Percentiles rank a stretch among this genome's conserved stretches.
These are phyloP conservation scores for Dioszegia hungarica DNA, from an alignment of 768 basidiomycete genomes.

Conservation along the genomic window DNA sequence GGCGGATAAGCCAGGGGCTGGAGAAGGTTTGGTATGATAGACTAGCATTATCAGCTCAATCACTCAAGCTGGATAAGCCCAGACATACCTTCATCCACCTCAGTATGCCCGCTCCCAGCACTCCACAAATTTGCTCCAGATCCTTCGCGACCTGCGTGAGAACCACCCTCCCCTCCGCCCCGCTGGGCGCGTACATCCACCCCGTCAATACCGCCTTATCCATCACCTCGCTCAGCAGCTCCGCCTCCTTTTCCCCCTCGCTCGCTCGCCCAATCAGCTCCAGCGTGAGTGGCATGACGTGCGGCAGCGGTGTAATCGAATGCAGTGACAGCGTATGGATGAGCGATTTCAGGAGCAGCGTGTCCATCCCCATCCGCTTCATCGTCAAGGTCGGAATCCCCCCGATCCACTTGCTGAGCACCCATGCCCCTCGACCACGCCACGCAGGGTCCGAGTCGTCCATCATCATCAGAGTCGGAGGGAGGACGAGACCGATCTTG, in stretches of 20 bases:
- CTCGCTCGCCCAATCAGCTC: slow-evolving; percentile 15
- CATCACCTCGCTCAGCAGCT: slow-evolving; percentile 28
- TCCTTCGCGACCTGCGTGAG: slow-evolving; percentile 28
- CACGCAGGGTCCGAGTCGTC: slow-evolving; percentile 47
- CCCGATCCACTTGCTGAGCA: slow-evolving; percentile 31
- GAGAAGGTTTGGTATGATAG: slow-evolving; percentile 41
- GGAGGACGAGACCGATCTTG: slow-evolving; percentile 41
- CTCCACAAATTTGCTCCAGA: slow-evolving; percentile 32
- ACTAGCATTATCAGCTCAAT: slow-evolving; percentile 13
- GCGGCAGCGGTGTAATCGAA: slow-evolving; percentile 30
- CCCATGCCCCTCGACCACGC: slow-evolving; percentile 27
- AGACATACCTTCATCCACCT: slow-evolving; percentile 45
- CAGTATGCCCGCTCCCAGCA: slow-evolving; percentile 32
- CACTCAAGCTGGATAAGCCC: neutral
- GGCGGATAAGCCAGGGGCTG: slow-evolving; percentile 37
- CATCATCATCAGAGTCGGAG: slow-evolving; percentile 43
- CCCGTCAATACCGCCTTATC: slow-evolving; percentile 41
- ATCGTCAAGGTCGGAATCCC: slow-evolving; percentile 23
- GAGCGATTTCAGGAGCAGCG: slow-evolving; percentile 38
- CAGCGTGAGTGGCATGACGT: slow-evolving; percentile 27
- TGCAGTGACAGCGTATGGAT: slow-evolving; percentile 43
- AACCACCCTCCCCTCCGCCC: slow-evolving; percentile 28
- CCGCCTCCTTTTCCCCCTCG: slow-evolving; percentile 19
- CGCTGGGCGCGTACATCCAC: slow-evolving; percentile 43
- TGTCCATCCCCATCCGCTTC: slow-evolving; percentile 45